Conservation (phyloP, 768 basidiomycete species). For the Dioszegia aurantiaca region DNA sequence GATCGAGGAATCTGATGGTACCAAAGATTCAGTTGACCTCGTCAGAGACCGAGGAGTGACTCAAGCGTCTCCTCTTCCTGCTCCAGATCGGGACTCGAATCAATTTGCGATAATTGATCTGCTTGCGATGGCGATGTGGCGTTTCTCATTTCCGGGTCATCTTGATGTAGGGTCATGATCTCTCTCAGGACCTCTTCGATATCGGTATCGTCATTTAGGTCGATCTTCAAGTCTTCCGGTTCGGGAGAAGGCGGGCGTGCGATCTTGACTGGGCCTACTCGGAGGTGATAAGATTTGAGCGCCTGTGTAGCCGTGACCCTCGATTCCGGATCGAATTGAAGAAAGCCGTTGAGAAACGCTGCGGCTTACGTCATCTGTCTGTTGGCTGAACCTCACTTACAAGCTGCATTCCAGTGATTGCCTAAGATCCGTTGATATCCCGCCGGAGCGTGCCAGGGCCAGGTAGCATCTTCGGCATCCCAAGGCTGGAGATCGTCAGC, state of each 20-base stretch:
- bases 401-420: not conserved
- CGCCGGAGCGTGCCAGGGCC: not conserved
- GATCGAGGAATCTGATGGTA: too few species aligned
- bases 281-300: constrained; percentile 4
- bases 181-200: not conserved
- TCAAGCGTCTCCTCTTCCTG: not conserved
- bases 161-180: constrained; percentile 1
- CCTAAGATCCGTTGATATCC: not conserved
- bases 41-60: not conserved
- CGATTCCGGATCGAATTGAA: constrained; percentile 11
- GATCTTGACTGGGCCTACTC: not conserved
- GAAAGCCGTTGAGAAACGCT: constrained; percentile 4
- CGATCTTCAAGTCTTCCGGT: not conserved
- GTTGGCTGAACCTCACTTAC: not conserved
- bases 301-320: not conserved
- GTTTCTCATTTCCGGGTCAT: not conserved
- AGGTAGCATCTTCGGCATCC: not conserved
- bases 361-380: not conserved
- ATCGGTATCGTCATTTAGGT: not conserved
- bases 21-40: too few species aligned
- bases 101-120: too few species aligned
- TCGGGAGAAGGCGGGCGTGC: not conserved
- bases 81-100: too few species aligned
- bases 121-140: too few species aligned
- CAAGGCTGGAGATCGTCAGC: constrained; percentile 6